Percentiles rank a stretch among this genome's conserved stretches.
These are phyloP conservation scores for Physcomitrellopsis africana DNA, from an alignment of 225 moss, liverwort and hornwort species.

Conservation along the genomic window DNA sequence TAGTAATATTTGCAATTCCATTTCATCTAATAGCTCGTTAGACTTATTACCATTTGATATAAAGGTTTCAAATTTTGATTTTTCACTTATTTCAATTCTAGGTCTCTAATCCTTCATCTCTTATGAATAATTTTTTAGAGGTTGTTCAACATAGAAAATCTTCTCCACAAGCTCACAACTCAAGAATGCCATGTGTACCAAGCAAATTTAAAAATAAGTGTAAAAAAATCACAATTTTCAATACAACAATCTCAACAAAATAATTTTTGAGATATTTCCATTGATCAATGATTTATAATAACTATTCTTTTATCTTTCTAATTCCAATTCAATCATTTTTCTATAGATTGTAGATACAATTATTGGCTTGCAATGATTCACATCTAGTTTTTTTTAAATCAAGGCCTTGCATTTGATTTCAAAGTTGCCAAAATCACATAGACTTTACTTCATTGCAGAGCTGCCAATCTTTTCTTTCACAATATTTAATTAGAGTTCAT, in stretches of 20 bases:
- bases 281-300: conserved; percentile 56
- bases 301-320: no score
- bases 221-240: conserved; percentile 37
- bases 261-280: conserved; percentile 56
- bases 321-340: no score
- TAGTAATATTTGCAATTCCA: conserved; percentile 56
- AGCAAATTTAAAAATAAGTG: conserved; percentile 53
- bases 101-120: conserved; percentile 49
- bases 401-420: no score
- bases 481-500: no score
- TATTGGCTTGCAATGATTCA: no score
- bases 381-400: no score
- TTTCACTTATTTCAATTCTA: conserved; percentile 49
- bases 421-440: no score
- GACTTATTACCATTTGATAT: conserved; percentile 51
- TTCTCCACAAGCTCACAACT: conserved; percentile 46
- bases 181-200: conserved; percentile 46
- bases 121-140: conserved; percentile 52
- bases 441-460: no score
- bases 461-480: no score
- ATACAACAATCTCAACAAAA: conserved; percentile 19
- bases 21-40: conserved; percentile 44
- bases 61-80: conserved; percentile 57
- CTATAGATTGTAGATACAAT: no score
- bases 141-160: conserved; percentile 38